Base-by-base conservation (phyloP, 495 filamentous ascomycete genomes). In the Collariella sp. region DNA sequence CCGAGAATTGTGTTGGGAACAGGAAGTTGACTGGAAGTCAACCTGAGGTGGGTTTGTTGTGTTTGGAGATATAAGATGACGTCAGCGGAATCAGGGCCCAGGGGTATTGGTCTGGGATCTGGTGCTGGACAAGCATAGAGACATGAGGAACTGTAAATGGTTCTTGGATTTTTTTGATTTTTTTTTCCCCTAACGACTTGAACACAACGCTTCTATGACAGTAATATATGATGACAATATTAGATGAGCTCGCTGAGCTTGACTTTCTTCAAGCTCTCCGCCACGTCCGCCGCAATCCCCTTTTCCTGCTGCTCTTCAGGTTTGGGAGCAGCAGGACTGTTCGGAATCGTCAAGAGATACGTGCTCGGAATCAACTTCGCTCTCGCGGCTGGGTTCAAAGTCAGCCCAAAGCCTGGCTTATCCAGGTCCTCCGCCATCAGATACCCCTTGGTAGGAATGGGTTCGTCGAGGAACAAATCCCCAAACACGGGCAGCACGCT, bases 321-420 rank as follows among this genome's bases (percentile, higher is more conserved):
- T 31, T 31, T 9, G 68, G 67, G 23, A 64, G 68, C 50, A 91
- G 69, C 18, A 74, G 67, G 59, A 72, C 82, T 47, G 76, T 72
- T 9, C 2, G 88, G 88, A n/a, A 87, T 87, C 24, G 72, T 87
- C 39, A 96, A 68, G 9, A 95, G 74, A 31, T 79, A 76, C 22
- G 77, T 71, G 7, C 87, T 87, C 31, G 87, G 79, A 49, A 95
- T 85, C 49, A 96, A 70, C 63, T 75, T 77, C 10, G 71, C 65
- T 44, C 82, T 76, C n/a, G 88, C 89, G 13, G 73, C 74, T 0
- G 87, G 88, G 65, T 93, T 96, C 19, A 95, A 63, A 38, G 89
- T 88, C 33, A 96, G 76, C 7, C 90, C 90, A 64, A 96, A 96
- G 0, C 90, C 90, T 5, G 90, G 90, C 77, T 86, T 93, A 68